A percentile compares a stretch with the other conserved stretches of the same genome.
phyloP scores from a whole-genome alignment of 2,329 filamentous ascomycete genomes.

The Phialophora chinensis region DNA sequence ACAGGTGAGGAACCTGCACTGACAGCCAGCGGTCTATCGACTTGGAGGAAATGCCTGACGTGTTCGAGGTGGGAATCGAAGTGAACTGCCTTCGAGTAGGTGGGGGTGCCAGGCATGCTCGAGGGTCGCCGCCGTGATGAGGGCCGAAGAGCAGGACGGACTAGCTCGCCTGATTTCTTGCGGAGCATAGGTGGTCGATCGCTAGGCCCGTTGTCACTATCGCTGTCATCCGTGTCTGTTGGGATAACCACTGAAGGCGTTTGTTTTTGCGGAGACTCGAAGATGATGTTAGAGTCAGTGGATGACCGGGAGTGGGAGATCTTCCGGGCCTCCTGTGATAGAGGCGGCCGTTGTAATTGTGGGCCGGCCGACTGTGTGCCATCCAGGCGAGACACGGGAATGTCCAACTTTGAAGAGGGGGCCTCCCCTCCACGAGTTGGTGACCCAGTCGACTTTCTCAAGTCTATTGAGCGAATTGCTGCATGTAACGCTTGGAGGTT shows the following conservation, averaged over 20 bases:
- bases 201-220: slow-evolving; percentile 61
- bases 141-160: slow-evolving; percentile 85
- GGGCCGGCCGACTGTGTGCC: slow-evolving; percentile 47
- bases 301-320: slow-evolving; percentile 66
- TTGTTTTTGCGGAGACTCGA: slow-evolving; percentile 52
- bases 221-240: slow-evolving; percentile 60
- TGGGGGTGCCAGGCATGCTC: slow-evolving; percentile 96
- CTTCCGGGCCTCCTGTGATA: slow-evolving; percentile 63
- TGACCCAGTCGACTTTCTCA: slow-evolving; percentile 63
- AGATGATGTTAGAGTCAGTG: slow-evolving; percentile 60
- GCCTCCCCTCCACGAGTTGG: slow-evolving; percentile 51
- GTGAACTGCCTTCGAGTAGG: slow-evolving; percentile 96
- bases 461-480: slow-evolving; percentile 79
- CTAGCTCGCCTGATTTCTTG: slow-evolving; percentile 97
- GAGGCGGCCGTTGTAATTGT: slow-evolving; percentile 48
- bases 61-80: slow-evolving; percentile 97
- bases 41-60: slow-evolving; percentile 91
- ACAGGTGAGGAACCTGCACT: slow-evolving; percentile 92
- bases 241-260: slow-evolving; percentile 48
- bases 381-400: slow-evolving; percentile 33
- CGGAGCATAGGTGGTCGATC: slow-evolving; percentile 89
- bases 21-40: slow-evolving; percentile 93
- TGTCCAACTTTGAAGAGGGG: slow-evolving; percentile 30
- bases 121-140: slow-evolving; percentile 80
- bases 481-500: slow-evolving; percentile 73